Percentiles rank a stretch among this genome's conserved stretches.
Conservation (phyloP, 2,329 filamentous ascomycete species). For the Immersiporthe knoxdaviesiana region DNA sequence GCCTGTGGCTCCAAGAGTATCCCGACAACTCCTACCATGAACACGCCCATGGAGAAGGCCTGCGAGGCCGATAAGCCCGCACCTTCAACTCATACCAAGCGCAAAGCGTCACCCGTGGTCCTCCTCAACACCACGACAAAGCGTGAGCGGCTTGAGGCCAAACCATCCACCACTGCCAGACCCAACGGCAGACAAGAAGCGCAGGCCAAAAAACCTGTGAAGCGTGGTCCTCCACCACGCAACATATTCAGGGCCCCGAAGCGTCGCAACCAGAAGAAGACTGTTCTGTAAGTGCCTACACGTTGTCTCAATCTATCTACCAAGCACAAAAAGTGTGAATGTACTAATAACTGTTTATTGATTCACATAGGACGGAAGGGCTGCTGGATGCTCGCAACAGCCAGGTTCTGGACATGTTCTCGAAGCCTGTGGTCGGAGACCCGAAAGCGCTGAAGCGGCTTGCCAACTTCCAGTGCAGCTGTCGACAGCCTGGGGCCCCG, state of each 20-base stretch:
- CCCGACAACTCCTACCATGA: no score
- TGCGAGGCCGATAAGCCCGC: background rate
- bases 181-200: background rate
- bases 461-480: background rate
- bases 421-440: background rate
- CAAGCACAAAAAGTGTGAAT: background rate
- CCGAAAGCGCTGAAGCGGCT: background rate
- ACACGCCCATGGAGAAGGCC: background rate
- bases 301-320: background rate
- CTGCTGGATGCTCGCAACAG: background rate
- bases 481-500: background rate
- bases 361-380: background rate
- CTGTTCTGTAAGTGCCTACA: background rate
- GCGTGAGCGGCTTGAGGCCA: background rate
- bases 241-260: background rate
- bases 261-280: background rate
- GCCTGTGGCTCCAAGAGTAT: no score
- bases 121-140: background rate
- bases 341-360: background rate
- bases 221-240: background rate
- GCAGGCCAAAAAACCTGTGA: background rate
- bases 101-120: background rate
- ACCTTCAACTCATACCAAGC: background rate
- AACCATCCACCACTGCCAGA: background rate
- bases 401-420: background rate